Conservation (phyloP, 805 yeast genomes). For the Saccharomycopsis schoenii region DNA sequence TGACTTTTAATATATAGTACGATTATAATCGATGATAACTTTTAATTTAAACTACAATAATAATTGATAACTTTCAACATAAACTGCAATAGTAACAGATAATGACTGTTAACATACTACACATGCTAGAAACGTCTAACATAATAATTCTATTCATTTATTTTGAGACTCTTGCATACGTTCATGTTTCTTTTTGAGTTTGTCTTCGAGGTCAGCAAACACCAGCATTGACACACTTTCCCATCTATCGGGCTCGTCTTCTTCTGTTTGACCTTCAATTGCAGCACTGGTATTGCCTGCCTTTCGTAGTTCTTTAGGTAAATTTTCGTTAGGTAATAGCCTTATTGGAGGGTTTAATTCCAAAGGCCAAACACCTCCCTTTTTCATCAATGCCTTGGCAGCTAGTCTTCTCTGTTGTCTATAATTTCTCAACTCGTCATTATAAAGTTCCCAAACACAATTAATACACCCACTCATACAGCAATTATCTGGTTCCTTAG, state of each 20-base stretch:
- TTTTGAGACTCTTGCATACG: neutral
- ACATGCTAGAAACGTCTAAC: too few species aligned
- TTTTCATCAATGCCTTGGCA: slow-evolving; percentile 34
- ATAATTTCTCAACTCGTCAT: slow-evolving; percentile 86
- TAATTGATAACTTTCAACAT: too few species aligned
- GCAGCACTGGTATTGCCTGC: slow-evolving; percentile 23
- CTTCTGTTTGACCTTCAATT: slow-evolving; percentile 26
- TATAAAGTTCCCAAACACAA: slow-evolving; percentile 92
- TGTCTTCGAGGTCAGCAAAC: slow-evolving; percentile 75
- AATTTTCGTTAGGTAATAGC: slow-evolving; percentile 31
- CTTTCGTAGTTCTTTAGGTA: slow-evolving; percentile 28
- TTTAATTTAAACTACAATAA: too few species aligned
- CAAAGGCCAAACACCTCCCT: slow-evolving; percentile 50
- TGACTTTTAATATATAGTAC: neutral
- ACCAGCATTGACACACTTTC: slow-evolving; percentile 72
- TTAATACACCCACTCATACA: slow-evolving; percentile 96
- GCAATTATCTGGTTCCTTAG: slow-evolving; percentile 88
- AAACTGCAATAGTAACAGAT: too few species aligned
- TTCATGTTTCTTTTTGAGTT: slow-evolving; percentile 32
- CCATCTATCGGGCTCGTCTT: slow-evolving; percentile 28
- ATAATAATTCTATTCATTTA: neutral
- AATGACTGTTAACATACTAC: too few species aligned
- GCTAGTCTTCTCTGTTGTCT: slow-evolving; percentile 50
- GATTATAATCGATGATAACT: neutral
- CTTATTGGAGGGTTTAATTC: slow-evolving; percentile 51